Conservation (phyloP, 2,329 filamentous ascomycete genomes). For the Colletotrichum tropicale region DNA sequence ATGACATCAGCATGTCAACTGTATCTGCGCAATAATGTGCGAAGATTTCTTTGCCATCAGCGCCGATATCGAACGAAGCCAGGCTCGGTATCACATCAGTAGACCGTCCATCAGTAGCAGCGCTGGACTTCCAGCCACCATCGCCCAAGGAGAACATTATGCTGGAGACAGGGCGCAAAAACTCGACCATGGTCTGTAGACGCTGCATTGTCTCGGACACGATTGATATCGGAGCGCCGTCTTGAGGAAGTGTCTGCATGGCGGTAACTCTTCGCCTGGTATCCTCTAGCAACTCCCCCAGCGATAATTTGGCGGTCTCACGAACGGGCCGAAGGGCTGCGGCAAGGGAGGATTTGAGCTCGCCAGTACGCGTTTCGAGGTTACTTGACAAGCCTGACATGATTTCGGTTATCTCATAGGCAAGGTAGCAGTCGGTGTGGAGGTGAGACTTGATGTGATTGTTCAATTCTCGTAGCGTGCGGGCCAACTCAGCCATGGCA, state of each 20-base stretch:
- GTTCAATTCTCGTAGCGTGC: slow-evolving; percentile 88
- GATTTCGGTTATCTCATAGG: slow-evolving; percentile 94
- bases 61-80: slow-evolving; percentile 83
- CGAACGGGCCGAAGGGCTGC: slow-evolving; percentile 88
- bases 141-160: slow-evolving; percentile 93
- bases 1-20: slow-evolving; percentile 78
- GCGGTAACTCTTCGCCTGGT: slow-evolving; percentile 71
- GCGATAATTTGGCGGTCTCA: slow-evolving; percentile 87
- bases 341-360: slow-evolving; percentile 81
- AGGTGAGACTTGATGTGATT: slow-evolving; percentile 86
- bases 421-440: slow-evolving; percentile 89
- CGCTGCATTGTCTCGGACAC: slow-evolving; percentile 86
- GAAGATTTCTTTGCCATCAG: slow-evolving; percentile 87
- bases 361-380: slow-evolving; percentile 81
- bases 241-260: slow-evolving; percentile 73
- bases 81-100: slow-evolving; percentile 73
- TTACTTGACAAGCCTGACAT: slow-evolving; percentile 80
- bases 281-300: slow-evolving; percentile 84
- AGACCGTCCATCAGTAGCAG: slow-evolving; percentile 55
- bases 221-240: slow-evolving; percentile 79
- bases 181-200: slow-evolving; percentile 85
- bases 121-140: slow-evolving; percentile 78
- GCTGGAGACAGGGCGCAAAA: slow-evolving; percentile 83
- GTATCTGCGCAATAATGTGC: slow-evolving; percentile 90
- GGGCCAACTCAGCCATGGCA: slow-evolving; percentile 80